Evolutionary conservation across 1,139 yeast species (phyloP), one percentile per base, ranked within the genome.

Genomic region (Groenewaldozyma sp.): DNA sequence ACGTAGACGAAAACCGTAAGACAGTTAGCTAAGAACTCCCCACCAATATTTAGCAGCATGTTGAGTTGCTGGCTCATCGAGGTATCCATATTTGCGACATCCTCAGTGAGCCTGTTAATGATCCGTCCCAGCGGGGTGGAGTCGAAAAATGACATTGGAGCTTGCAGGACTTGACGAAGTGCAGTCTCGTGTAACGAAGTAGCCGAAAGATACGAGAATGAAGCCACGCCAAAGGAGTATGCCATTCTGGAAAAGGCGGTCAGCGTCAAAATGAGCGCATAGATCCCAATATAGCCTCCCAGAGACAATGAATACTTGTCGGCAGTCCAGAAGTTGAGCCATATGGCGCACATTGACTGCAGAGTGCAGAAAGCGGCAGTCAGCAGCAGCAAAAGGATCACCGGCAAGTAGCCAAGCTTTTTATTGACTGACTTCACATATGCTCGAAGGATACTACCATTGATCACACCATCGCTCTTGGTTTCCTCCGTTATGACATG

Each of bases 311-410:
- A 31, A 50, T 78, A 82, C 50, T 70, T 74, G 36, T 65, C 43
- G 19, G 69, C 72, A 3, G 79, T 68, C 95, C 95, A 84, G 58
- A 73, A 84, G 1, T 93, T 77, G 45, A 84, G 65, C 93, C 94
- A 84, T 16, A 79, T 77, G 47, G 39, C 3, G 31, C 32, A 21
- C 29, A 38, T 24, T 7, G 24, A 24, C 10, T 21, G 16, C 20
- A 36, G 18, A 22, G 36, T 34, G 4, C 32, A 29, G 10, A 20
- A 31, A 2, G 36, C 19, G 20, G 39, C 31, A 22, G 35, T 17
- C 14, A 19, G 17, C 9, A 43, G 13, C 11, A 28, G 11, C 7
- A 43, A 19, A 2, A 37, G 10, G 3, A 28, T 33, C 7, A 37
- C 22, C 16, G 39, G 27, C 3, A 38, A 35, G 17, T 38, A 35